Percentiles rank a stretch among this genome's conserved stretches.
Conservation (phyloP, 352 stramenopile species). For the Globisporangium megalacanthum region DNA sequence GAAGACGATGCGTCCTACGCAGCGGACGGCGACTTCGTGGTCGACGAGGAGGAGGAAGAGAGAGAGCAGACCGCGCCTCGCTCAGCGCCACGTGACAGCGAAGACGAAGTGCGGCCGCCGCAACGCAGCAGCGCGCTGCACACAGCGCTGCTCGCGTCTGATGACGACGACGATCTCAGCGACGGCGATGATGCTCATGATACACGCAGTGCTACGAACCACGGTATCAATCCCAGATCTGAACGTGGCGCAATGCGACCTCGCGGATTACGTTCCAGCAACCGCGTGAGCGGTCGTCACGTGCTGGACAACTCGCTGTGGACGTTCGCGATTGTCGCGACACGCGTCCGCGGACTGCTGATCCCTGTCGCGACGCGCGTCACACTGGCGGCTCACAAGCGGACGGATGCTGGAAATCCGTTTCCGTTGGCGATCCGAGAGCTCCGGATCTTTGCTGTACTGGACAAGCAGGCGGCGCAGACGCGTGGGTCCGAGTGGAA, state of each 20-base stretch:
- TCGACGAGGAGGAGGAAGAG: no score
- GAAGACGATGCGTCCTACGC: no score
- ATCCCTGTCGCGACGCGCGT: constrained; percentile 33
- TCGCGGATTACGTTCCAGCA: no score
- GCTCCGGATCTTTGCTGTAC: constrained; percentile 45
- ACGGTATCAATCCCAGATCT: no score
- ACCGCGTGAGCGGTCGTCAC: constrained; percentile 12
- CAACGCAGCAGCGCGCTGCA: background rate
- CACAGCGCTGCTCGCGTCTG: background rate
- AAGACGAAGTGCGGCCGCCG: background rate
- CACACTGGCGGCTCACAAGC: no score
- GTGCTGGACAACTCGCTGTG: constrained; percentile 40
- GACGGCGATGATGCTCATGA: background rate
- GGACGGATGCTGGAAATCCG: no score
- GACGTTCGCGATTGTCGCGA: constrained; percentile 34
- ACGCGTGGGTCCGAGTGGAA: constrained; percentile 49
- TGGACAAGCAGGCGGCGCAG: constrained; percentile 51
- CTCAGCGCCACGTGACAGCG: no score
- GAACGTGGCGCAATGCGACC: no score
- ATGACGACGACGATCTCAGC: background rate
- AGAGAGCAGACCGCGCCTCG: no score
- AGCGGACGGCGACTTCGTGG: no score
- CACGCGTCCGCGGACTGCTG: constrained; percentile 37
- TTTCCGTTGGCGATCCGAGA: constrained; percentile 27
- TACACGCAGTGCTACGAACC: no score